Percentiles rank a stretch among this genome's conserved stretches.
phyloP scores from a whole-genome alignment of 768 basidiomycete genomes.

The Lentinula edodes region DNA sequence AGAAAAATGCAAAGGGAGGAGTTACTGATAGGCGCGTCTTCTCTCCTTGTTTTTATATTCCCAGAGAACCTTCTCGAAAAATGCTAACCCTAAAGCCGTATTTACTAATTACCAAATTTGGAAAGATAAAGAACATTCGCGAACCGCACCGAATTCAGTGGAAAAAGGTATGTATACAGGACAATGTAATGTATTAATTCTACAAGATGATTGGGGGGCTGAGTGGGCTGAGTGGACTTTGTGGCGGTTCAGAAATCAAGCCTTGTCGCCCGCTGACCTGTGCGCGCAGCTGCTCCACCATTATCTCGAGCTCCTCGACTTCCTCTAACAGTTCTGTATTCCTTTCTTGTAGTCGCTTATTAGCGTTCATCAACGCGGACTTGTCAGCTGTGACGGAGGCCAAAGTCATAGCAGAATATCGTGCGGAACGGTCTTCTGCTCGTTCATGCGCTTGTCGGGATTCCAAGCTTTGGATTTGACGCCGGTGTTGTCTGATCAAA shows the following conservation, averaged over 20 bases:
- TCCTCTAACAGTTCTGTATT: constrained; percentile 52
- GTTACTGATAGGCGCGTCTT: neutral
- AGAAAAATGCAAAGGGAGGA: neutral
- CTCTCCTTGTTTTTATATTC: neutral
- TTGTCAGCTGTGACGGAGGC: constrained; percentile 32
- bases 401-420: constrained; percentile 18
- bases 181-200: too few species aligned
- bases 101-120: neutral
- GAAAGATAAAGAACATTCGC: constrained; percentile 18
- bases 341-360: constrained; percentile 49
- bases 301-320: constrained; percentile 62
- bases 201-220: neutral
- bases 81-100: constrained; percentile 1
- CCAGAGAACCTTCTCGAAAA: constrained; percentile 6
- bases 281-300: constrained; percentile 62
- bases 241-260: neutral
- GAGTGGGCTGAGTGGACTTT: neutral
- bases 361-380: constrained; percentile 38
- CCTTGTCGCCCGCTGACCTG: constrained; percentile 34
- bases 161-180: neutral
- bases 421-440: neutral
- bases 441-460: constrained; percentile 40
- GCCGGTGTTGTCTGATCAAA: constrained; percentile 43
- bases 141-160: neutral
- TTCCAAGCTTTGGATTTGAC: constrained; percentile 59